These are phyloP conservation scores for Vigna unguiculata DNA, from an alignment of 306 rosid genomes.

Conservation along the genomic window DNA sequence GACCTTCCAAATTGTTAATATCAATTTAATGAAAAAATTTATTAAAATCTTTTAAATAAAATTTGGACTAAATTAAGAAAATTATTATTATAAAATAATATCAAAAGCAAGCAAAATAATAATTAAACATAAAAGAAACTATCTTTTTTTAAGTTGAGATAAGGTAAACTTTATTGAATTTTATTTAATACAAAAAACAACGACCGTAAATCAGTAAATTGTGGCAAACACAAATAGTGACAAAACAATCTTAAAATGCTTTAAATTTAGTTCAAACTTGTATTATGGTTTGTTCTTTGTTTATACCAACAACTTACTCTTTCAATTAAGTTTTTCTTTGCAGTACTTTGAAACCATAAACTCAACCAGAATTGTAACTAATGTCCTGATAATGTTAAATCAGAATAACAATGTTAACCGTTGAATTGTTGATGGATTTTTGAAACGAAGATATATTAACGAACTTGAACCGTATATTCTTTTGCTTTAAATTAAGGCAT, in stretches of 20 bases:
- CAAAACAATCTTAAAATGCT: background rate
- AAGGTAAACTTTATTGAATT: background rate
- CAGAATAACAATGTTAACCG: background rate
- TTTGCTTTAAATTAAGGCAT: constrained; percentile 46
- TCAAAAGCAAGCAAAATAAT: no score
- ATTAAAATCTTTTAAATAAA: no score
- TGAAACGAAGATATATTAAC: constrained; percentile 30
- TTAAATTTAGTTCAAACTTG: background rate
- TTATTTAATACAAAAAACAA: background rate
- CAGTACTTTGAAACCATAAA: constrained; percentile 5
- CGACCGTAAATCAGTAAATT: background rate
- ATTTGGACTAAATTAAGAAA: no score
- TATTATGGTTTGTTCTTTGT: background rate
- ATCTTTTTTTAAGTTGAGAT: background rate
- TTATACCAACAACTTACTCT: background rate
- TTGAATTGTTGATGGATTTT: background rate
- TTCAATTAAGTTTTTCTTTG: background rate
- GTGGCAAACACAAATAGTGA: background rate
- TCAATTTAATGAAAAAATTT: no score
- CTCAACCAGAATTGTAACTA: constrained; percentile 5
- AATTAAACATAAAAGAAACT: background rate
- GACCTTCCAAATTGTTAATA: no score
- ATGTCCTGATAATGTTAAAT: background rate
- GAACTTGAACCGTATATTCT: constrained; percentile 14
- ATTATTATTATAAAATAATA: no score